These are phyloP conservation scores for Silene conica DNA, from an alignment of 148 eudicot species.

Conservation along the genomic window DNA sequence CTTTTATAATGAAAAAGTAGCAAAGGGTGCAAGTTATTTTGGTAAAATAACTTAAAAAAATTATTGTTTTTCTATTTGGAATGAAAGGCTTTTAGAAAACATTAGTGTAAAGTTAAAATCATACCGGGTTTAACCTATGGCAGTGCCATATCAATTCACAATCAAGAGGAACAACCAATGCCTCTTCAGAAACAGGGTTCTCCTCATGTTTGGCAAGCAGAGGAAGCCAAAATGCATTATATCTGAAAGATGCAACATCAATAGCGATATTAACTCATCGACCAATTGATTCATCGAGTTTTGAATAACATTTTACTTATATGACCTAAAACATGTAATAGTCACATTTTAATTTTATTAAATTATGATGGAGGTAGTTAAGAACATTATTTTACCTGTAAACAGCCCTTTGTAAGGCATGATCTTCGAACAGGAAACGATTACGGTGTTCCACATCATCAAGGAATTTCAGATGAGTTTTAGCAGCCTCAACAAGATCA, in stretches of 20 bases:
- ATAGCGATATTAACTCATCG: no score
- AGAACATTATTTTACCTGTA: slow-evolving; percentile 43
- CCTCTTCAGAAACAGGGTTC: slow-evolving; percentile 41
- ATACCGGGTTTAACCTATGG: slow-evolving; percentile 92
- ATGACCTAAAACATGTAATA: no score
- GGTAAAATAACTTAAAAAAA: background rate
- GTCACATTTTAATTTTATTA: no score
- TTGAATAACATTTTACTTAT: no score
- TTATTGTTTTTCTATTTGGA: no score
- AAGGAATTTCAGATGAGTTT: slow-evolving; percentile 69
- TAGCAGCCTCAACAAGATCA: slow-evolving; percentile 70
- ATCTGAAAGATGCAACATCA: slow-evolving; percentile 13
- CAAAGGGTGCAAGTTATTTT: no score
- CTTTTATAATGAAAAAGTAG: no score
- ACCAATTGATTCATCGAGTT: no score
- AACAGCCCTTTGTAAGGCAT: slow-evolving; percentile 53
- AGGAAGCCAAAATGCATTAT: slow-evolving; percentile 66
- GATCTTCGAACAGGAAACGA: slow-evolving; percentile 62
- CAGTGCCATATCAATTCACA: slow-evolving; percentile 99
- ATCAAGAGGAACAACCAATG: slow-evolving; percentile 88
- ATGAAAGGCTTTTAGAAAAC: no score
- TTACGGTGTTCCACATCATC: slow-evolving; percentile 63
- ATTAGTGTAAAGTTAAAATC: slow-evolving; percentile 6
- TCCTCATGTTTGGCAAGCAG: slow-evolving; percentile 70
- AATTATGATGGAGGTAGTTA: background rate